Percentiles rank a stretch among this genome's conserved stretches.
These are phyloP conservation scores for Centaurea solstitialis DNA, from an alignment of 129 eudicot species.

Conservation along the genomic window DNA sequence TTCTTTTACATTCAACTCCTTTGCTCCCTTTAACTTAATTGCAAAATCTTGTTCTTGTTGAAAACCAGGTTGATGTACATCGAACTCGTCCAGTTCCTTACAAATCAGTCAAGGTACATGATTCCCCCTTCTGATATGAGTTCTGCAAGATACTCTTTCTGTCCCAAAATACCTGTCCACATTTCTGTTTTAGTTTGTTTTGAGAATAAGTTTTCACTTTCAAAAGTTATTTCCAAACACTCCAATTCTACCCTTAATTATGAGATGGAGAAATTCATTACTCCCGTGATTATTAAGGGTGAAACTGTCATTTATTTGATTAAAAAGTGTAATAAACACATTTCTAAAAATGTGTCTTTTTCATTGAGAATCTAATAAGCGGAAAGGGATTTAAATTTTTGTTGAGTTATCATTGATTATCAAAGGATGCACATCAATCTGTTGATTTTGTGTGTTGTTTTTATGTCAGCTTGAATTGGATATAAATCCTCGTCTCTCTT, in stretches of 20 bases:
- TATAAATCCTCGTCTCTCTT: slow-evolving; percentile 85
- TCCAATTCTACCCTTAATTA: neutral
- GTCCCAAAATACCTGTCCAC: neutral
- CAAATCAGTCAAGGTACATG: slow-evolving; percentile 79
- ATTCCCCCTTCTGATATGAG: slow-evolving; percentile 4
- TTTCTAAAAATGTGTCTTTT: neutral
- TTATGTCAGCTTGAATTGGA: slow-evolving; percentile 74
- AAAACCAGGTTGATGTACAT: slow-evolving; percentile 84
- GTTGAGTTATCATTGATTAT: neutral
- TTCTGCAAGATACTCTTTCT: neutral
- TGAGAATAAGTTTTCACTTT: neutral
- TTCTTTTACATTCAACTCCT: neutral
- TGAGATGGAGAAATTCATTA: neutral
- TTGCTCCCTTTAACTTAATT: slow-evolving; percentile 1
- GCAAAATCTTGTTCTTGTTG: slow-evolving; percentile 17
- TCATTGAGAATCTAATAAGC: neutral
- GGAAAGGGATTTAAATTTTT: too few species aligned
- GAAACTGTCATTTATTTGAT: neutral
- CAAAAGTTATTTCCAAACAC: neutral
- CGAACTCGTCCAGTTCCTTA: slow-evolving; percentile 80
- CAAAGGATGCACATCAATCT: neutral
- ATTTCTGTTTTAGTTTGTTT: neutral
- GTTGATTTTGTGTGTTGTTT: slow-evolving; percentile 14
- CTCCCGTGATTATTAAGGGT: neutral
- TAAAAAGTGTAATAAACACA: neutral